Conservation (phyloP, 352 stramenopile genomes). For the Plasmopara viticola region DNA sequence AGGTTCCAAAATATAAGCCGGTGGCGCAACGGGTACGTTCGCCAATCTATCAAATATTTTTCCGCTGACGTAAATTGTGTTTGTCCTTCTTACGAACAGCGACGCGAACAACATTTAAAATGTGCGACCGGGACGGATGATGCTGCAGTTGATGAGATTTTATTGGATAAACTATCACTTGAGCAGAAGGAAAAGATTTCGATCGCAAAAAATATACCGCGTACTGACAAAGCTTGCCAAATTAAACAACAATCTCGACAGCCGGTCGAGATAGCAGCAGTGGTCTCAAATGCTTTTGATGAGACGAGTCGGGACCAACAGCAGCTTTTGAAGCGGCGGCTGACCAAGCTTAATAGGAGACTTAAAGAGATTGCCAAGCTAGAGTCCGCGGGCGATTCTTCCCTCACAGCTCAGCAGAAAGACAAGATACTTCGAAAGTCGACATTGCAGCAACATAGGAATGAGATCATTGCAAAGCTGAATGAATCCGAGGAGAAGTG, state of each 20-base stretch:
- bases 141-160: conserved; percentile 13
- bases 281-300: not conserved
- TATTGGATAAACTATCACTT: conserved; percentile 35
- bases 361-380: conserved; percentile 29
- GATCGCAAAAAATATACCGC: not conserved
- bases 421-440: conserved; percentile 10
- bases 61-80: conserved; percentile 2
- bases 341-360: conserved; percentile 40
- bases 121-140: conserved; percentile 9
- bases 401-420: conserved; percentile 24
- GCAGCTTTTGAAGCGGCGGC: conserved; percentile 37
- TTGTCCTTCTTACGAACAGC: not conserved
- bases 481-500: conserved; percentile 21
- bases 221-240: conserved; percentile 1
- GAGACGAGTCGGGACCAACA: conserved; percentile 8
- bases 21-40: conserved; percentile 47
- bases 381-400: conserved; percentile 5
- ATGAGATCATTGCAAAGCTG: conserved; percentile 38
- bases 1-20: conserved; percentile 77
- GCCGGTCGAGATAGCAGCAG: not conserved
- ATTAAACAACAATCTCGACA: conserved; percentile 1
- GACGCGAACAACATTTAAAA: conserved; percentile 21
- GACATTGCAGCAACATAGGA: conserved; percentile 28
- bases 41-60: not conserved
- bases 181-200: conserved; percentile 12